Base-by-base conservation (phyloP, 805 yeast genomes). In the Scheffersomyces spartinae region DNA sequence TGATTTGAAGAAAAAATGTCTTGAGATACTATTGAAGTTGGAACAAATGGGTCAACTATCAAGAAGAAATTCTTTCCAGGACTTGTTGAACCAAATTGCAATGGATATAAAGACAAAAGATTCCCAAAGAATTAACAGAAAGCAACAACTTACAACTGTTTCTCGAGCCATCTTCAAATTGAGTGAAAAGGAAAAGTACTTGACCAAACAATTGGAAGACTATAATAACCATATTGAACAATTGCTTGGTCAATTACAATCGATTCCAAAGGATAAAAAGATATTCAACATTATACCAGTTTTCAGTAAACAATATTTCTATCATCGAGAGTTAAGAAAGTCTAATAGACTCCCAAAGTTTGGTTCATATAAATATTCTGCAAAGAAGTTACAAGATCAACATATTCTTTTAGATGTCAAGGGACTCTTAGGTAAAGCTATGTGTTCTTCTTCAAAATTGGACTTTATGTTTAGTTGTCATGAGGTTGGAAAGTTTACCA, bases 31-130 rank as follows among this genome's bases (percentile, higher is more conserved):
- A 3, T 56, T 85, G 26, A 83, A 83, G 39, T 55, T 91, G 26
- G 96, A 88, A 42, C 46, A 63, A 1, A 50, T 69, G 43, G 85
- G 83, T 2, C 50, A 62, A 20, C 63, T 86, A 6, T 60, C 77
- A 3, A 64, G 94, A 31, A 55, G 64, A 17, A 71, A 83, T 43
- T 72, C 78, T 11, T 83, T 74, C 48, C 97, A 91, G 45, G 74
- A 69, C 13, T 44, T 91, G 9, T 52, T 91, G 31, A 84, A 85
- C 42, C 83, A 81, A 34, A 76, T 91, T 33, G 94, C 95, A 0
- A 53, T 65, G 27, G 96, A 88, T 35, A 83, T 91, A 35, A 58
- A 52, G 36, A 45, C 49, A 26, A 59, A 64, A 36, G 64, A 59
- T 34, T 43, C 53, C 7, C 69, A 62, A 33, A 48, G 71, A 32